Conservation (phyloP, 148 eudicot species). For the Rhododendron griersonianum region DNA sequence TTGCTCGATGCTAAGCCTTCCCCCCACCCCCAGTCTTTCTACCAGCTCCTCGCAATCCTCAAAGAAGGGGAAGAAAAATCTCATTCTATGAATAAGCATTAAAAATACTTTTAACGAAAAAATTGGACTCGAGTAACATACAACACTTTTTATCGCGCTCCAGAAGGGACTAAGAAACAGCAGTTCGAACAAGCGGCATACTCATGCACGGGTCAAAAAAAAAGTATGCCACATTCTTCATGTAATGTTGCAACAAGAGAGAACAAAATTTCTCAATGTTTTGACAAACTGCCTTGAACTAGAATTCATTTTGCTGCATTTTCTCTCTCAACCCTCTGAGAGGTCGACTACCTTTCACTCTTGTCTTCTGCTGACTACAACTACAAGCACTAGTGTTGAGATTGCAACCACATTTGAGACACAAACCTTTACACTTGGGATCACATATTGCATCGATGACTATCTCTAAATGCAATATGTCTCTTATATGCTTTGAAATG, state of each 20-base stretch:
- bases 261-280: not conserved
- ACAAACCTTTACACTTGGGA: constrained; percentile 71
- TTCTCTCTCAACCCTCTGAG: constrained; percentile 57
- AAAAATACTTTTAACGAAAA: no score
- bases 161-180: not conserved
- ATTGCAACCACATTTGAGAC: constrained; percentile 71
- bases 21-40: no score
- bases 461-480: constrained; percentile 82
- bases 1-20: no score
- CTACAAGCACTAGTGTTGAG: constrained; percentile 50
- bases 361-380: constrained; percentile 33
- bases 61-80: not conserved
- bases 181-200: not conserved
- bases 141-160: not conserved
- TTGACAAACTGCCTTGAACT: not conserved
- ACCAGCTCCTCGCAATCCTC: not conserved
- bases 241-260: not conserved
- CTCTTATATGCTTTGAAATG: constrained; percentile 87
- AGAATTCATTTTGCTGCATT: constrained; percentile 40
- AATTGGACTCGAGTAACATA: not conserved
- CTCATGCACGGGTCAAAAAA: not conserved
- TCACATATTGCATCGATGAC: constrained; percentile 62
- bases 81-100: not conserved
- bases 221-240: not conserved
- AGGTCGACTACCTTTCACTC: constrained; percentile 46